Evolutionary conservation across 768 basidiomycete species (phyloP).

Genomic region (Baorangia bicolor): DNA sequence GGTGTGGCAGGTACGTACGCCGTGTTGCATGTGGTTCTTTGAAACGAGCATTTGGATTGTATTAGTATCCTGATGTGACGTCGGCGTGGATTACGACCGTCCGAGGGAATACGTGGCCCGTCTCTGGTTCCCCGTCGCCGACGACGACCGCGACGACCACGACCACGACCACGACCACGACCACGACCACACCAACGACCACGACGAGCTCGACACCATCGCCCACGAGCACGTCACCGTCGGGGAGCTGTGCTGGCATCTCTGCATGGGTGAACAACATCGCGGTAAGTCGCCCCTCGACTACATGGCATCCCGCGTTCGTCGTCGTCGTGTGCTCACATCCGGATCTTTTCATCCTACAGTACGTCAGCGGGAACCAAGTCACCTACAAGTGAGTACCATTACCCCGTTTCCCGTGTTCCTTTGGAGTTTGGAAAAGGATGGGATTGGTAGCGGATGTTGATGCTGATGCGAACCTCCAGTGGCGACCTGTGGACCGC

Average conservation of each 20-base stretch:
- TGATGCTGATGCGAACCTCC: background rate
- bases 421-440: too few species aligned
- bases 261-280: constrained; percentile 41
- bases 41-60: background rate
- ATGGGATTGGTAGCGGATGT: too few species aligned
- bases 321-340: too few species aligned
- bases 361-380: constrained; percentile 44
- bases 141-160: background rate
- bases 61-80: constrained; percentile 38
- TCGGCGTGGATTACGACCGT: constrained; percentile 42
- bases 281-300: constrained; percentile 33
- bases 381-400: constrained; percentile 42
- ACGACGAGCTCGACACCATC: constrained; percentile 1
- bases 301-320: background rate
- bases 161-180: background rate
- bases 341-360: background rate
- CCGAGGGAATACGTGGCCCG: constrained; percentile 38
- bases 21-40: background rate
- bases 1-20: constrained; percentile 41
- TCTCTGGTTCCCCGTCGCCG: constrained; percentile 3
- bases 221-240: constrained; percentile 20
- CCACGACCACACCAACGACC: background rate
- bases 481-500: constrained; percentile 52
- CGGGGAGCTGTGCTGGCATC: constrained; percentile 41
- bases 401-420: too few species aligned